phyloP scores from a whole-genome alignment of 192 early-diverging fungal species.

The Linnemannia schmuckeri region DNA sequence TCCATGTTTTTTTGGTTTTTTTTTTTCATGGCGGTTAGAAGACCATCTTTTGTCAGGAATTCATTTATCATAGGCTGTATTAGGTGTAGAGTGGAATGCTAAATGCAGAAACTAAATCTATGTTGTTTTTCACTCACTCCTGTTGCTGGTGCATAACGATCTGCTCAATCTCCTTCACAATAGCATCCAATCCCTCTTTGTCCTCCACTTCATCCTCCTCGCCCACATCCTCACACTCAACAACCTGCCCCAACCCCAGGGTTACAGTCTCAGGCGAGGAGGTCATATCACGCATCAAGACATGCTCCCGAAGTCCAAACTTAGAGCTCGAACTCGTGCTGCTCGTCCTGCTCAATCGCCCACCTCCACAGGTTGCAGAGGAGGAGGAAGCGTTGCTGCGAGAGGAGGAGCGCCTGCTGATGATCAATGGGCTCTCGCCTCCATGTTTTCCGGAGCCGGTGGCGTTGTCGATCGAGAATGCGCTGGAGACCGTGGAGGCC shows the following conservation, averaged over 20 bases:
- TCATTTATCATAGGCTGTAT: no score
- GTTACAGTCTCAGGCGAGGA: background rate
- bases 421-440: background rate
- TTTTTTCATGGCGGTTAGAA: no score
- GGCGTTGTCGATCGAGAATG: background rate
- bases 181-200: slow-evolving; percentile 1
- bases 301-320: slow-evolving; percentile 12
- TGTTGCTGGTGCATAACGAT: background rate
- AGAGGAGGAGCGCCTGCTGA: background rate
- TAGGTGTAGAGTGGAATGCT: no score
- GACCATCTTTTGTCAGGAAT: no score
- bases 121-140: no score
- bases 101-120: no score
- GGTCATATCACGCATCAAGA: background rate
- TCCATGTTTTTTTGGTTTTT: no score
- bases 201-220: background rate
- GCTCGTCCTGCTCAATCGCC: slow-evolving; percentile 12
- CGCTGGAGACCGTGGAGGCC: background rate
- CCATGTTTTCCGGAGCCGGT: no score
- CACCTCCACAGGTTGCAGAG: background rate
- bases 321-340: slow-evolving; percentile 12
- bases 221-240: background rate
- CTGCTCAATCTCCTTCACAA: slow-evolving; percentile 10
- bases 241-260: background rate
- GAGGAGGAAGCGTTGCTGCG: slow-evolving; percentile 1